Base-by-base conservation (phyloP, 2,329 filamentous ascomycete genomes). In the Teratosphaeria viscida region DNA sequence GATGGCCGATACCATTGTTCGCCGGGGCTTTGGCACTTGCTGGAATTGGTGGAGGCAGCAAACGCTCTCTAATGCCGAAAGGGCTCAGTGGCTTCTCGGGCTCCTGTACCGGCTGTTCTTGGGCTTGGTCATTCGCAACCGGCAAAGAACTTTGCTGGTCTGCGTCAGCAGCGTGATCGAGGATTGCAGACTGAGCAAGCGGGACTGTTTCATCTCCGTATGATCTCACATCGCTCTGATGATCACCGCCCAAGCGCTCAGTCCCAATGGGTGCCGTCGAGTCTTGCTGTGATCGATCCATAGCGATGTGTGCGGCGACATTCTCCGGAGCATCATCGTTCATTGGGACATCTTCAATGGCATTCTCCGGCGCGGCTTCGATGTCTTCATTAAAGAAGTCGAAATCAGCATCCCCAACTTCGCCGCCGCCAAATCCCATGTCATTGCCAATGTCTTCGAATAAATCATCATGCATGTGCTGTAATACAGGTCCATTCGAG, bases 321-420 rank as follows among this genome's bases (percentile, higher is more conserved):
- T 19, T 52, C 39, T 57, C 34, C 35, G 2, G 56, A 16, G 10
- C 53, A 23, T 59, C 57, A 19, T 59, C 32, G 2, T 37, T 37
- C 57, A 59, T 37, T 59, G 52, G 19, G 2, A 39, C 34, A 57
- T 57, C 56, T 16, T 59, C 57, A 19, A 23, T 34, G 16, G 49
- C 53, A n/a, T 39, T 16, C 26, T 35, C 32, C 26, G 54, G 23
- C 29, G 37, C 29, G n/a, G 58, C 57, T 57, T 61, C 52, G 43
- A 59, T 57, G 54, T 67, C 61, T 55, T 65, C 57, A 66, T 92
- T 88, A 65, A 92, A 92, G 72, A 92, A 92, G 70, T 83, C 89
- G 70, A 92, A 92, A 68, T 94, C 89, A 5, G 85, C 88, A 65
- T 94, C 89, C 1, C 87, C 91, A n/a, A 92, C 78, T n/a, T 77